Conservation (phyloP, 2,329 filamentous ascomycete genomes). For the Pyricularia sp. region DNA sequence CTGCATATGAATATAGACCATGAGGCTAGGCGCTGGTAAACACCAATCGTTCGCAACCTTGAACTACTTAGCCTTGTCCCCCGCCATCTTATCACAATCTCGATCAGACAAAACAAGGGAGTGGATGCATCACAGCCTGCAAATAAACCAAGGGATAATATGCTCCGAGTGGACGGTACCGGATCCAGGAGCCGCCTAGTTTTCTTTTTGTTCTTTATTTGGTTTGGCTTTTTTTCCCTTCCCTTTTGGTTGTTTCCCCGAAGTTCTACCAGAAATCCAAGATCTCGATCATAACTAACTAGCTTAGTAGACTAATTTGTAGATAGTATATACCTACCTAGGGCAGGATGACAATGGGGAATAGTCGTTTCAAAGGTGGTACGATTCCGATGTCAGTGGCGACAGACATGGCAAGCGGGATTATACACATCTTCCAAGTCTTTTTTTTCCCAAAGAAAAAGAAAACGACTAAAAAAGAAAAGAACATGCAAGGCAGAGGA, state of each 20-base stretch:
- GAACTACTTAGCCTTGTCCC: background rate
- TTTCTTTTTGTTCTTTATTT: background rate
- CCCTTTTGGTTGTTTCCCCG: background rate
- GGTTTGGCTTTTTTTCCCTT: background rate
- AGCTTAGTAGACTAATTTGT: background rate
- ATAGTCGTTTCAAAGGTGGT: background rate
- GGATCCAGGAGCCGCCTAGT: background rate
- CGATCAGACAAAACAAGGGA: background rate
- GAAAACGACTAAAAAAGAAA: background rate
- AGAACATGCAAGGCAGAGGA: background rate
- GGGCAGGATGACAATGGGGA: background rate
- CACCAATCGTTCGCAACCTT: background rate
- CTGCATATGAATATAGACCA: background rate
- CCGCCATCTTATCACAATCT: background rate
- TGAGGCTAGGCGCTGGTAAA: background rate
- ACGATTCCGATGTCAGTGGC: background rate
- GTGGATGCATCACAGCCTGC: background rate
- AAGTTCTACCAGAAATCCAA: background rate
- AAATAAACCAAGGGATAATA: background rate
- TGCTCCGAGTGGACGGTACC: background rate
- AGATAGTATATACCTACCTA: too few species aligned
- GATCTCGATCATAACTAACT: background rate
- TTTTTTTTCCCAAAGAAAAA: too few species aligned
- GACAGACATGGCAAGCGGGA: background rate
- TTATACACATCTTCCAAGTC: background rate